Conservation (phyloP, 106 monocot species). For the Alisma plantagoaquatica region DNA sequence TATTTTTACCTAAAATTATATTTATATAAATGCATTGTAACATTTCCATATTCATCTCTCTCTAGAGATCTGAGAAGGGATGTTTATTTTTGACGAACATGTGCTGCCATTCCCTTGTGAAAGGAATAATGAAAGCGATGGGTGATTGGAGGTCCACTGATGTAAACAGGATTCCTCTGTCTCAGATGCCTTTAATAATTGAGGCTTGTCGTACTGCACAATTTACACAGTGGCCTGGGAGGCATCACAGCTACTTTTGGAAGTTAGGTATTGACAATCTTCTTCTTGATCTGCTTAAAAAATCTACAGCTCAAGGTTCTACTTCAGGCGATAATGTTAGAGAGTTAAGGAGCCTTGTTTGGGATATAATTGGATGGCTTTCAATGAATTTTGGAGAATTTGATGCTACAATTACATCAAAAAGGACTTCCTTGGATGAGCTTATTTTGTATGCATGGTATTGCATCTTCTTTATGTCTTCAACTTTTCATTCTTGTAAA, state of each 20-base stretch:
- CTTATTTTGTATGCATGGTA: slow-evolving; percentile 90
- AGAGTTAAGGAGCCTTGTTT: slow-evolving; percentile 29
- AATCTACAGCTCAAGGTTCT: too few species aligned
- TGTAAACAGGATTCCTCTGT: slow-evolving; percentile 23
- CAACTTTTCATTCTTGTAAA: too few species aligned
- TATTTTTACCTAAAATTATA: too few species aligned
- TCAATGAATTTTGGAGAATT: slow-evolving; percentile 34
- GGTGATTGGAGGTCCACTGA: slow-evolving; percentile 30
- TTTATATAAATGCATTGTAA: background rate
- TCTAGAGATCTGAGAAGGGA: slow-evolving; percentile 56
- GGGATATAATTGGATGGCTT: slow-evolving; percentile 78
- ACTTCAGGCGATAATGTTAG: slow-evolving; percentile 22
- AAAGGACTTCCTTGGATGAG: slow-evolving; percentile 23
- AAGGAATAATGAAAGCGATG: slow-evolving; percentile 56
- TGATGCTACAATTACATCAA: slow-evolving; percentile 11
- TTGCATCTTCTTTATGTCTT: background rate
- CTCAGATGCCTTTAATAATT: slow-evolving; percentile 42
- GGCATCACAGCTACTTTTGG: slow-evolving; percentile 74
- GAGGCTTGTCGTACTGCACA: slow-evolving; percentile 55
- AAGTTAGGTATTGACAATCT: slow-evolving; percentile 36
- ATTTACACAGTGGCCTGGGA: slow-evolving; percentile 48
- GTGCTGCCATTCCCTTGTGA: slow-evolving; percentile 38
- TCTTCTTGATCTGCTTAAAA: slow-evolving; percentile 50
- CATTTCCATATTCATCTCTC: slow-evolving; percentile 3
- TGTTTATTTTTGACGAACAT: slow-evolving; percentile 24